phyloP scores from a whole-genome alignment of 495 filamentous ascomycete species.

The Penicillium coprophilum region DNA sequence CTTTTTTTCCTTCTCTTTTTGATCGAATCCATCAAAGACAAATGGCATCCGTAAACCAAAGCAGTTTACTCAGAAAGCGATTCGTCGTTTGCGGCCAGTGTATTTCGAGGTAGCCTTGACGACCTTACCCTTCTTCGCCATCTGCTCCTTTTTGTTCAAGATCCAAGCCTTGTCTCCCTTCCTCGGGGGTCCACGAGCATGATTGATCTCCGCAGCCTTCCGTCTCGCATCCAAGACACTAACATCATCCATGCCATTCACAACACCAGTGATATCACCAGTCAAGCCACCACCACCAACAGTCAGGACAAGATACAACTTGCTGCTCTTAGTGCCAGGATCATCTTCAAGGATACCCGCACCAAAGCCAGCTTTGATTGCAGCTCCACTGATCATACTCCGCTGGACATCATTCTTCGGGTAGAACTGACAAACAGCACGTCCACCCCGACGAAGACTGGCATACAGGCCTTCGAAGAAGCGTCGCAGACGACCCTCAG shows the following conservation, averaged over 20 bases:
- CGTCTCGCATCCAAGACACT: slow-evolving; percentile 71
- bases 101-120: slow-evolving; percentile 90
- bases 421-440: slow-evolving; percentile 96
- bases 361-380: slow-evolving; percentile 91
- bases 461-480: slow-evolving; percentile 95
- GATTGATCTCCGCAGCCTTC: slow-evolving; percentile 45
- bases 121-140: slow-evolving; percentile 89
- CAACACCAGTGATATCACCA: slow-evolving; percentile 82
- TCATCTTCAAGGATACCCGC: slow-evolving; percentile 95
- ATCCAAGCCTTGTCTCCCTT: slow-evolving; percentile 93
- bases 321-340: slow-evolving; percentile 89
- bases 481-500: slow-evolving; percentile 69
- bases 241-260: slow-evolving; percentile 83
- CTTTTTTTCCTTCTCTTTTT: not conserved
- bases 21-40: not conserved
- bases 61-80: slow-evolving; percentile 46
- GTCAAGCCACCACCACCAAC: slow-evolving; percentile 77
- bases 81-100: slow-evolving; percentile 81
- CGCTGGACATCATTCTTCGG: slow-evolving; percentile 92
- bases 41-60: not conserved
- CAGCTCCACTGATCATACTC: slow-evolving; percentile 84
- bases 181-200: slow-evolving; percentile 50
- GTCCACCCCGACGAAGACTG: slow-evolving; percentile 76
- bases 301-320: slow-evolving; percentile 90
- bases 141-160: slow-evolving; percentile 90